Conservation (phyloP, 495 filamentous ascomycete genomes). For the Hypoxylon fuscum region DNA sequence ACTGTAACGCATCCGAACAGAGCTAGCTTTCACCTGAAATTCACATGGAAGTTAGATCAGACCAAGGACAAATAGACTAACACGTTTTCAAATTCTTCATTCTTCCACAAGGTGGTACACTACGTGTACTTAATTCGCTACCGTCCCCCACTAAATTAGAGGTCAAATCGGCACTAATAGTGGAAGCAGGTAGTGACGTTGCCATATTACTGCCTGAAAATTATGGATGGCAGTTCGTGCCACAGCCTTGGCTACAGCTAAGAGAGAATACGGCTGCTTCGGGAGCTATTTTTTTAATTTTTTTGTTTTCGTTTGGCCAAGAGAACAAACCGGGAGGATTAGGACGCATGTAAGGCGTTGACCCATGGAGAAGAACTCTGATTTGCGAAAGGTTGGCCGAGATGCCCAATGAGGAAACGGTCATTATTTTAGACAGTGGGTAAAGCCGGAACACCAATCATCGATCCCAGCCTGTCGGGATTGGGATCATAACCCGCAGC, state of each 20-base stretch:
- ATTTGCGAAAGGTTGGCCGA: slow-evolving; percentile 23
- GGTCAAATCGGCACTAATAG: slow-evolving; percentile 29
- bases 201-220: slow-evolving; percentile 27
- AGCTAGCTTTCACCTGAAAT: too few relatives aligned
- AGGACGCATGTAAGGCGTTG: slow-evolving; percentile 27
- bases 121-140: not conserved
- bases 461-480: slow-evolving; percentile 39
- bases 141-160: slow-evolving; percentile 3
- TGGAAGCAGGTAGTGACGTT: too few relatives aligned
- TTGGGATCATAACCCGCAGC: slow-evolving; percentile 5
- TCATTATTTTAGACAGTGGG: slow-evolving; percentile 20
- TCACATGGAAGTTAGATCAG: too few relatives aligned
- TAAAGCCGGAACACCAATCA: slow-evolving; percentile 38
- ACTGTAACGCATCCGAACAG: too few relatives aligned
- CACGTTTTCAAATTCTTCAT: too few relatives aligned
- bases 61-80: too few relatives aligned
- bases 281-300: slow-evolving; percentile 22
- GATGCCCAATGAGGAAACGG: slow-evolving; percentile 31
- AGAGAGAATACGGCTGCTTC: slow-evolving; percentile 19
- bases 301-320: slow-evolving; percentile 14
- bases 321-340: slow-evolving; percentile 31
- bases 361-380: slow-evolving; percentile 2
- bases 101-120: not conserved
- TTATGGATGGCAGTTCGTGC: slow-evolving; percentile 6
- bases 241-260: slow-evolving; percentile 26